Evolutionary conservation across 148 eudicot genomes (phyloP).

Genomic region (Rheum nobile): DNA sequence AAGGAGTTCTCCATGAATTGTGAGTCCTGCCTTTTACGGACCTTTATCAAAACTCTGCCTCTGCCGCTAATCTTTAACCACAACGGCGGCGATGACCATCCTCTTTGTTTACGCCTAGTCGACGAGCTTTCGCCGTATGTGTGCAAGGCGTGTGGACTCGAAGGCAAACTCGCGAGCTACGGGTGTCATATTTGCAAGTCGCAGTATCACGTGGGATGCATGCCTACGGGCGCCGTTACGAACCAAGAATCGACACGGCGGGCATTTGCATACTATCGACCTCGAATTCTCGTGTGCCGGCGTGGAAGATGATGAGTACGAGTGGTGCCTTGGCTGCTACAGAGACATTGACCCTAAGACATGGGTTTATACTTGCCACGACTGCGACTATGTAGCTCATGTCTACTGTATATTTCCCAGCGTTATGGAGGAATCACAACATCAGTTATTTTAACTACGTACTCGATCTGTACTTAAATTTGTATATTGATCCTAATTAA

Average conservation of each 20-base stretch:
- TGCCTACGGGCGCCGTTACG: neutral
- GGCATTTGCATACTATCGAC: neutral
- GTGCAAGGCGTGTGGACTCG: neutral
- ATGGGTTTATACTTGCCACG: neutral
- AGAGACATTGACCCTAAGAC: neutral
- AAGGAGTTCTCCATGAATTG: neutral
- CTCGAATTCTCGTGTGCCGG: neutral
- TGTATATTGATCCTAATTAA: no score
- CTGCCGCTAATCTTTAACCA: neutral
- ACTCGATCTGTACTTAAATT: no score
- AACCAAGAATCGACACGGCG: neutral
- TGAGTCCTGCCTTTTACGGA: neutral
- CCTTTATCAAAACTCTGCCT: neutral
- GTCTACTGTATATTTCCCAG: neutral
- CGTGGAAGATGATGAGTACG: neutral
- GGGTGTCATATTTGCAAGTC: neutral
- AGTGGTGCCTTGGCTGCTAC: neutral
- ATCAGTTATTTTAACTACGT: neutral
- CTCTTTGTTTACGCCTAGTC: neutral
- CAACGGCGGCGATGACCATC: neutral
- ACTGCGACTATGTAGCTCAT: neutral
- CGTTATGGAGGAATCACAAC: neutral
- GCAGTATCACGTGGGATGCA: neutral
- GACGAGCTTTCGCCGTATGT: neutral
- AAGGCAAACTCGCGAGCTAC: neutral